These are phyloP conservation scores for Teratosphaeria destructans DNA, from an alignment of 2,329 filamentous ascomycete species.

Conservation along the genomic window DNA sequence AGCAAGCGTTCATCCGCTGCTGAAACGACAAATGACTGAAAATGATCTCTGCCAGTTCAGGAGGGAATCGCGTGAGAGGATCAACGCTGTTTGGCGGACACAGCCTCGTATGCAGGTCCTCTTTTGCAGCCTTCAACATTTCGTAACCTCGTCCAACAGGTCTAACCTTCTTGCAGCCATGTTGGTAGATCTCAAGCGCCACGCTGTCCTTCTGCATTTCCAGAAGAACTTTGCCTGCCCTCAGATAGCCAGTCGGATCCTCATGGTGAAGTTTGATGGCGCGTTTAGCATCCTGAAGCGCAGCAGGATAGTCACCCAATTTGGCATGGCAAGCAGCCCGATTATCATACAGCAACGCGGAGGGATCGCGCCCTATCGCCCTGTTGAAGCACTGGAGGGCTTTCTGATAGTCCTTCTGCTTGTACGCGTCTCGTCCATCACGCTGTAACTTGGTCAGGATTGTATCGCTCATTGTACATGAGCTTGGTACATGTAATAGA, in stretches of 20 bases:
- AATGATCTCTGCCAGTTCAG: conserved; percentile 44
- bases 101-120: conserved; percentile 34
- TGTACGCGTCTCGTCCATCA: conserved; percentile 34
- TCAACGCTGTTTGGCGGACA: conserved; percentile 36
- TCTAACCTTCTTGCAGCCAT: conserved; percentile 45
- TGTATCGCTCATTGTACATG: neutral
- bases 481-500: neutral
- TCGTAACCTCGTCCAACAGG: conserved; percentile 26
- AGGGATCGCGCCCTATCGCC: conserved; percentile 21
- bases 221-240: conserved; percentile 40
- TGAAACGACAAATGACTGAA: conserved; percentile 43
- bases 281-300: conserved; percentile 46
- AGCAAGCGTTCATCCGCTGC: conserved; percentile 37
- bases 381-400: conserved; percentile 30
- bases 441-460: conserved; percentile 7
- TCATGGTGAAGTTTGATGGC: conserved; percentile 44
- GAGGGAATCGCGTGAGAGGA: conserved; percentile 43
- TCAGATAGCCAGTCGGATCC: conserved; percentile 48
- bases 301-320: conserved; percentile 39
- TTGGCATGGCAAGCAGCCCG: conserved; percentile 47
- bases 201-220: conserved; percentile 42
- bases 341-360: conserved; percentile 39
- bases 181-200: conserved; percentile 47
- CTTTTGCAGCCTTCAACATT: conserved; percentile 29
- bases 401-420: conserved; percentile 31